A percentile compares a stretch with the other conserved stretches of the same genome.
Conservation (phyloP, 1,284 basidiomycete genomes). For the Trametes sp. region DNA sequence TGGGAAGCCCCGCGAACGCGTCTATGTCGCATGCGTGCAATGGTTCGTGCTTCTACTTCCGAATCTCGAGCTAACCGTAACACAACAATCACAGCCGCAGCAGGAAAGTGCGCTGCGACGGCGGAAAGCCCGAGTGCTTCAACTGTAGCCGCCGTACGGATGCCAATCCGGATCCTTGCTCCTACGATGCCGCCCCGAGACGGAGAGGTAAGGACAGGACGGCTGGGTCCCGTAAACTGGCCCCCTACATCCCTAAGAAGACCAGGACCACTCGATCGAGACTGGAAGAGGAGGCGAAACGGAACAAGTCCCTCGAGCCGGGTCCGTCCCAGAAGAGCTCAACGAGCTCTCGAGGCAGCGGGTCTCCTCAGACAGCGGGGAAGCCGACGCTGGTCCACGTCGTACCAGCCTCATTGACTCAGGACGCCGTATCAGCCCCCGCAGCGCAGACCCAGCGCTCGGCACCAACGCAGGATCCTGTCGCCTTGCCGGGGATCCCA, state of each 20-base stretch:
- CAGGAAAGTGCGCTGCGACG: conserved; percentile 82
- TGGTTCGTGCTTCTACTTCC: conserved; percentile 12
- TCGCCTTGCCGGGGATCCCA: neutral
- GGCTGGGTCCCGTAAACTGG: conserved; percentile 74
- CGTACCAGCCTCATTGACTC: no score
- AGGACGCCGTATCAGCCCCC: neutral
- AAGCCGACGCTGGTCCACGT: no score
- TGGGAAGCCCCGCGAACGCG: conserved; percentile 29
- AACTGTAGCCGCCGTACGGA: conserved; percentile 63
- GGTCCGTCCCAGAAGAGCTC: neutral
- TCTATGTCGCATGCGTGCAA: conserved; percentile 23
- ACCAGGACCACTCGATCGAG: conserved; percentile 28
- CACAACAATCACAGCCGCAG: conserved; percentile 56
- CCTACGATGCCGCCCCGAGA: conserved; percentile 74
- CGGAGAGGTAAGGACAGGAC: conserved; percentile 78
- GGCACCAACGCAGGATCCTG: neutral
- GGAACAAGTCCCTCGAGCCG: conserved; percentile 14
- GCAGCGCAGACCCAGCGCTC: neutral
- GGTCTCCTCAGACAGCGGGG: neutral
- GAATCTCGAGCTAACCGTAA: neutral
- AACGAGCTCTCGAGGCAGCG: neutral
- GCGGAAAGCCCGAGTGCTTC: conserved; percentile 74
- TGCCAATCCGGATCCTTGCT: conserved; percentile 34
- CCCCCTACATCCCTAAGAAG: conserved; percentile 22
- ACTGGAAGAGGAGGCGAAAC: conserved; percentile 22